Percentiles rank a stretch among this genome's conserved stretches.
Evolutionary conservation across 768 basidiomycete genomes (phyloP).

Genomic region (Suillus brevipes): DNA sequence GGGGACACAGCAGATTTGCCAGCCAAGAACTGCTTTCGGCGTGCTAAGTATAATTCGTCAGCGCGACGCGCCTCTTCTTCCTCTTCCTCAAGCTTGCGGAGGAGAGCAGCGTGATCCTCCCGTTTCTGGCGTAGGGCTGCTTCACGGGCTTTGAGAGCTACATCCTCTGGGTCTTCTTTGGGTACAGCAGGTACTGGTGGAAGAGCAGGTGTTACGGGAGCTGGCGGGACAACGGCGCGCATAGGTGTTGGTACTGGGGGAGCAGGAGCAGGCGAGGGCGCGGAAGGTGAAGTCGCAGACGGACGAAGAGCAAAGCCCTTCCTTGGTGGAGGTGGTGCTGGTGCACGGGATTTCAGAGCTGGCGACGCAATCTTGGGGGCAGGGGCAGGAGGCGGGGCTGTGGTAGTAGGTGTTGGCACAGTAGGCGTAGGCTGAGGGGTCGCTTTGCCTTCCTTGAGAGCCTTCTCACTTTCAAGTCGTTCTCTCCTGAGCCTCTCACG

Average conservation of each 20-base stretch:
- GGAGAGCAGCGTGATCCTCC: constrained; percentile 66
- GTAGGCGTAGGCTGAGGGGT: constrained; percentile 40
- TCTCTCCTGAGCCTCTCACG: constrained; percentile 72
- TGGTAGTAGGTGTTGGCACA: constrained; percentile 43
- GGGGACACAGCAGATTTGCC: constrained; percentile 38
- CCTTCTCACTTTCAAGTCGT: constrained; percentile 74
- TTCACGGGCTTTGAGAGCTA: constrained; percentile 64
- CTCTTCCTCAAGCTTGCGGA: constrained; percentile 71
- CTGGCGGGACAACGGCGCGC: constrained; percentile 19
- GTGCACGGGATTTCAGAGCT: constrained; percentile 38
- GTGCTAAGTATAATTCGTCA: constrained; percentile 41
- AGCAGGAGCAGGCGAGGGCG: constrained; percentile 18
- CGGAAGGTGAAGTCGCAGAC: constrained; percentile 23
- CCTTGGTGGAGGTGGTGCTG: constrained; percentile 39
- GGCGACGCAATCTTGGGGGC: constrained; percentile 33
- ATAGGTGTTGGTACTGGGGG: constrained; percentile 30
- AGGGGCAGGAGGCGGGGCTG: constrained; percentile 44
- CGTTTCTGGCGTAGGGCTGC: constrained; percentile 69
- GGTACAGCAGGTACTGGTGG: constrained; percentile 35
- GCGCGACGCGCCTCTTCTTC: constrained; percentile 55
- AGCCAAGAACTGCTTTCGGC: constrained; percentile 37
- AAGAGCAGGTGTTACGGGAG: constrained; percentile 26
- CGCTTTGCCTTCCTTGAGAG: constrained; percentile 48
- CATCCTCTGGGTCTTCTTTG: constrained; percentile 78
- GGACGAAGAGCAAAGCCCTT: constrained; percentile 15